phyloP scores from a whole-genome alignment of 768 basidiomycete species.

The Paxillus rubicundulus region DNA sequence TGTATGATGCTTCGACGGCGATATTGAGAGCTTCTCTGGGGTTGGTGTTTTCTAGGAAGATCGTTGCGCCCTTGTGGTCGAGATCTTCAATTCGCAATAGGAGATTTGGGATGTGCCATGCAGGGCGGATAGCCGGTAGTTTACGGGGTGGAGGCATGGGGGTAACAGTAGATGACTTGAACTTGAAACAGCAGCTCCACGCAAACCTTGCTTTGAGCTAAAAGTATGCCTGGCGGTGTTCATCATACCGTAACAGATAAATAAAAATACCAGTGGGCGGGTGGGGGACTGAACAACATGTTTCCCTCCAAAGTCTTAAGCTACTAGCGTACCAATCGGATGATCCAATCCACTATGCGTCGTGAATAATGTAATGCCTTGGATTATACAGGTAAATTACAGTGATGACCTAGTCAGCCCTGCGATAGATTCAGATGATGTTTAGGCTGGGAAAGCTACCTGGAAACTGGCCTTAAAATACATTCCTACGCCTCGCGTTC shows the following conservation, averaged over 20 bases:
- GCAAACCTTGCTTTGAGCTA: too few species aligned
- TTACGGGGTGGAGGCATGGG: constrained; percentile 20
- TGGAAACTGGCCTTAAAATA: constrained; percentile 14
- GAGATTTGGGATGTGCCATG: constrained; percentile 58
- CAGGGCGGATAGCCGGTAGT: constrained; percentile 19
- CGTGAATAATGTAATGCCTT: not conserved
- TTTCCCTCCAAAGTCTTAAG: not conserved
- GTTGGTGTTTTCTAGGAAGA: constrained; percentile 54
- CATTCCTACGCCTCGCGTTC: constrained; percentile 1
- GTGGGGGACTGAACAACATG: not conserved
- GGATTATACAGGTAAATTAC: not conserved
- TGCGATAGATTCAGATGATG: not conserved
- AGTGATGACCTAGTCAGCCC: not conserved
- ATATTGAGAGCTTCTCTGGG: constrained; percentile 37
- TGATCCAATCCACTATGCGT: not conserved
- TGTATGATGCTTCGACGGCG: constrained; percentile 41
- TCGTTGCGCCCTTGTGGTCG: constrained; percentile 50
- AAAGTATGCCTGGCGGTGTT: too few species aligned
- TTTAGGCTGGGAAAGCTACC: not conserved
- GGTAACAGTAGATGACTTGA: not conserved
- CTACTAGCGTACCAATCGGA: not conserved
- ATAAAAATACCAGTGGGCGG: not conserved
- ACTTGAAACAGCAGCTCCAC: too few species aligned
- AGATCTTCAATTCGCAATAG: constrained; percentile 57
- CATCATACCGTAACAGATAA: not conserved